Percentiles rank a stretch among this genome's conserved stretches.
Conservation (phyloP, 2,329 filamentous ascomycete species). For the Penicillium occitanis region DNA sequence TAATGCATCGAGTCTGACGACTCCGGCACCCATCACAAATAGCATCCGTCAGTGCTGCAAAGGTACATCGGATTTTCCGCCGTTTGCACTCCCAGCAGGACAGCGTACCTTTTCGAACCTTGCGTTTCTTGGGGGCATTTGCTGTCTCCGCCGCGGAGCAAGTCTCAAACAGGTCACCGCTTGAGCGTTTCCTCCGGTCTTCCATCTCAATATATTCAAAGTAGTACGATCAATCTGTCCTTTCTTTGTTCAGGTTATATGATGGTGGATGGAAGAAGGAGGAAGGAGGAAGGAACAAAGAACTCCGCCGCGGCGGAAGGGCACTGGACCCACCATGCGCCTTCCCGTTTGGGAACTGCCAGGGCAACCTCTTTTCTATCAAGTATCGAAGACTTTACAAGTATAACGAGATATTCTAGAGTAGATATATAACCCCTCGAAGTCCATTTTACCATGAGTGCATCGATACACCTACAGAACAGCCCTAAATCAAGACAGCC, state of each 20-base stretch:
- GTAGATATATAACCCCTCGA: not conserved
- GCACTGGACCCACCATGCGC: not conserved
- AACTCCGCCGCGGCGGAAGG: conserved; percentile 13
- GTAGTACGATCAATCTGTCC: not conserved
- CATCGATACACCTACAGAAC: not conserved
- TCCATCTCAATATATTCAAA: not conserved
- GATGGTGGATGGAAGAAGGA: not conserved
- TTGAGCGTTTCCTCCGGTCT: not conserved
- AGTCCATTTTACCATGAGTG: not conserved
- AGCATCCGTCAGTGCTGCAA: conserved; percentile 3
- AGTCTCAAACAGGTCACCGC: not conserved
- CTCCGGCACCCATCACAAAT: conserved; percentile 24
- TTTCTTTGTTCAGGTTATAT: not conserved
- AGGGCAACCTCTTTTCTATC: not conserved
- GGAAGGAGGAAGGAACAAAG: not conserved
- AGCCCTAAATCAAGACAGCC: not conserved
- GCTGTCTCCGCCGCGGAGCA: not conserved
- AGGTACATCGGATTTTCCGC: conserved; percentile 14
- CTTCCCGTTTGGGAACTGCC: not conserved
- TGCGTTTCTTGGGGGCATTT: conserved; percentile 13
- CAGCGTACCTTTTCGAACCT: conserved; percentile 22
- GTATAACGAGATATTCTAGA: not conserved
- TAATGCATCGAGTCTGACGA: conserved; percentile 40
- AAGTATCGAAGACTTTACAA: not conserved
- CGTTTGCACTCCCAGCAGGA: conserved; percentile 19